Percentiles rank a stretch among this genome's conserved stretches.
These are phyloP conservation scores for Colletotrichum phormii DNA, from an alignment of 2,329 filamentous ascomycete species.

Conservation along the genomic window DNA sequence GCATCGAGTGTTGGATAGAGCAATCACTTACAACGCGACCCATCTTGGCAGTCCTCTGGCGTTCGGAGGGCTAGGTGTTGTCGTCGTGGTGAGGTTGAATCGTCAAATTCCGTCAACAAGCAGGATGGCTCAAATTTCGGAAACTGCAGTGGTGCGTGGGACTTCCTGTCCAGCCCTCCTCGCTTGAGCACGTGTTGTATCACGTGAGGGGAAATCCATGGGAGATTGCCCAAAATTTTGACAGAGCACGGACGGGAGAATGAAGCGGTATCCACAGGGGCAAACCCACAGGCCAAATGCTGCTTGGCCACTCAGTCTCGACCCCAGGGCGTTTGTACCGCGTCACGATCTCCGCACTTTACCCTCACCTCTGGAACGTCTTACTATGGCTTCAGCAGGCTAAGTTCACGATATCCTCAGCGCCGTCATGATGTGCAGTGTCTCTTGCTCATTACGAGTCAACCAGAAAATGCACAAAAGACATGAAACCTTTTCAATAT, in stretches of 20 bases:
- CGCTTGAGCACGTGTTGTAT: conserved; percentile 19
- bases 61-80: conserved; percentile 37
- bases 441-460: neutral
- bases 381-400: conserved; percentile 1
- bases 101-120: neutral
- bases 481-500: neutral
- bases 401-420: conserved; percentile 3
- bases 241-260: conserved; percentile 21
- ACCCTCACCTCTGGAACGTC: conserved; percentile 32
- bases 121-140: neutral
- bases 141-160: conserved; percentile 7
- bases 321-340: conserved; percentile 16
- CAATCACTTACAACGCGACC: conserved; percentile 61
- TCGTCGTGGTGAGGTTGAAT: conserved; percentile 36
- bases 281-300: neutral
- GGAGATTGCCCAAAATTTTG: neutral
- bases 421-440: conserved; percentile 4
- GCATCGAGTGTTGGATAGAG: conserved; percentile 27
- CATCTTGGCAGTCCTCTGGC: conserved; percentile 53
- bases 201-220: neutral
- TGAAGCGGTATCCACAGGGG: neutral
- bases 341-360: conserved; percentile 35
- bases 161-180: conserved; percentile 7
- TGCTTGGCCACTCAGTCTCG: conserved; percentile 21
- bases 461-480: neutral